These are phyloP conservation scores for Phytopythium aichiense DNA, from an alignment of 352 stramenopile species.

Conservation along the genomic window DNA sequence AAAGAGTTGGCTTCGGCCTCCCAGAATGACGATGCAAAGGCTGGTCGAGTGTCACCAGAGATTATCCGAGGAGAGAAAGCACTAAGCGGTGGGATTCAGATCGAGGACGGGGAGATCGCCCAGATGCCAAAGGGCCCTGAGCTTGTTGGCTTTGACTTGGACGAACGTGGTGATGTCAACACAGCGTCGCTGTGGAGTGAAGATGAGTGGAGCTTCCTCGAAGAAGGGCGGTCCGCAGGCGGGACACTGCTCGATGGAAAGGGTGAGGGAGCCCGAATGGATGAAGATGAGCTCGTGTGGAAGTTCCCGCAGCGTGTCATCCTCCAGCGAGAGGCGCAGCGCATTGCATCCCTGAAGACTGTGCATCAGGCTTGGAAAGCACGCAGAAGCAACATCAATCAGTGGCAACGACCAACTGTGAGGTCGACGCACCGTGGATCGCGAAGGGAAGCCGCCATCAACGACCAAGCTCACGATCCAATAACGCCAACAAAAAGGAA, in stretches of 20 bases:
- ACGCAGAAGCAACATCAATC: not conserved
- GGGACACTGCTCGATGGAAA: conserved; percentile 16
- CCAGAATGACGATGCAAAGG: too few species aligned
- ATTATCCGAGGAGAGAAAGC: not conserved
- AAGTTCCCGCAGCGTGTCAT: conserved; percentile 32
- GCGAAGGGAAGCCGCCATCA: not conserved
- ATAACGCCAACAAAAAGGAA: not conserved
- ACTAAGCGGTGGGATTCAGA: not conserved
- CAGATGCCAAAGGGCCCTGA: too few species aligned
- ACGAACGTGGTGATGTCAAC: not conserved
- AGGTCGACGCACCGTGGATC: not conserved
- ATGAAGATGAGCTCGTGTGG: conserved; percentile 28
- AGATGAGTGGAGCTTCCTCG: conserved; percentile 40
- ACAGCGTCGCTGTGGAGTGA: conserved; percentile 26
- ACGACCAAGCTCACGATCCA: not conserved
- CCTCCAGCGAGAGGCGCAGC: conserved; percentile 21
- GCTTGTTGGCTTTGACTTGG: too few species aligned
- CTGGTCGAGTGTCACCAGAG: not conserved
- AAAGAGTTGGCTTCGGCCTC: not conserved
- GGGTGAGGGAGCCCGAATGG: conserved; percentile 4
- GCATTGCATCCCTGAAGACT: conserved; percentile 7
- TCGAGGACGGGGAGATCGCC: not conserved
- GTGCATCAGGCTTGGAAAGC: not conserved
- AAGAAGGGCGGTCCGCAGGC: conserved; percentile 34
- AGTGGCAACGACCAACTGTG: not conserved